Percentiles rank a stretch among this genome's conserved stretches.
Evolutionary conservation across 169 alveolate species (phyloP).

Genomic region (Plasmodium gaboni): DNA sequence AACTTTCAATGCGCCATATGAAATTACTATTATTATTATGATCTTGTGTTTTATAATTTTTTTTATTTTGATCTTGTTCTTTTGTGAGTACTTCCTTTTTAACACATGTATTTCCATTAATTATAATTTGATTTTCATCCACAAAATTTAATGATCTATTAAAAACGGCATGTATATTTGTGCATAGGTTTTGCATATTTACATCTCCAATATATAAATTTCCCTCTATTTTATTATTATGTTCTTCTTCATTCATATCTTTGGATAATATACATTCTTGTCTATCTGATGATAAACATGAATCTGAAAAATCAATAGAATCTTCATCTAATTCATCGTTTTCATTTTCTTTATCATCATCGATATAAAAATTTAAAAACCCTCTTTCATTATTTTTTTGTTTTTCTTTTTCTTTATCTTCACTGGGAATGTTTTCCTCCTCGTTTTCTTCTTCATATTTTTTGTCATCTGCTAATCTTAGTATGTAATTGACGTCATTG

Average conservation of each 20-base stretch:
- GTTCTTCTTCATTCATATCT: conserved; percentile 7
- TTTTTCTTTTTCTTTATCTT: conserved; percentile 1
- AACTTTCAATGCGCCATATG: conserved; percentile 56
- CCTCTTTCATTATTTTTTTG: conserved; percentile 1
- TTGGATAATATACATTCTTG: neutral
- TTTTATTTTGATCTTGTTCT: neutral
- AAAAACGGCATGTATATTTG: conserved; percentile 12
- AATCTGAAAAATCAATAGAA: neutral
- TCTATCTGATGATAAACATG: conserved; percentile 9
- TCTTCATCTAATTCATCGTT: conserved; percentile 6
- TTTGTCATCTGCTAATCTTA: neutral
- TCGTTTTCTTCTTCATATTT: conserved; percentile 5
- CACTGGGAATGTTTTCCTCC: neutral
- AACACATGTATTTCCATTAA: conserved; percentile 44
- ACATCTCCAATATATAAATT: conserved; percentile 68
- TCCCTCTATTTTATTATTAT: conserved; percentile 19
- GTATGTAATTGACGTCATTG: conserved; percentile 34
- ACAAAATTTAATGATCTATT: conserved; percentile 23
- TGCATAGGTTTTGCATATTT: conserved; percentile 23
- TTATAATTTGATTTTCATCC: conserved; percentile 36
- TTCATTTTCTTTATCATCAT: conserved; percentile 5
- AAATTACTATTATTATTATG: neutral
- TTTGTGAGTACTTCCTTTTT: conserved; percentile 25
- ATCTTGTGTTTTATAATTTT: neutral
- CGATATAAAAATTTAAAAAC: conserved; percentile 10